Base-by-base conservation (phyloP, 768 basidiomycete genomes). In the Amanita subjunquillea region DNA sequence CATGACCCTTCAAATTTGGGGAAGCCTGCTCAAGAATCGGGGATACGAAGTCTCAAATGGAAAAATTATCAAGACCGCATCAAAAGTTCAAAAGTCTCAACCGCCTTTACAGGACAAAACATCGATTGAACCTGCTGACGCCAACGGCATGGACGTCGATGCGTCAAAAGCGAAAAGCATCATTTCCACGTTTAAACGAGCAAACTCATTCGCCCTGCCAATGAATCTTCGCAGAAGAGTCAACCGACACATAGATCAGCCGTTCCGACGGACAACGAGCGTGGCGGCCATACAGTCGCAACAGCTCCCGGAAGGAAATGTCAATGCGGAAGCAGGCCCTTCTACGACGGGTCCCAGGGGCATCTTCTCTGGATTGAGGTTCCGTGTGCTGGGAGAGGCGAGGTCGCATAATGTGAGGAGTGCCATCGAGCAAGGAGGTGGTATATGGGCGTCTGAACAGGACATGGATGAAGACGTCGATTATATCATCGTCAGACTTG, bases 381-480 rank as follows among this genome's bases (percentile, higher is more conserved):
- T 91, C 58, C 72, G 76, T 45, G 74, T 78, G 0, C 65, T 85
- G 45, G 88, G 86, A 3, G 87, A 90, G 59, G 86, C 87, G 4
- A 75, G 76, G 51, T 72, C 72, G 32, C 56, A 69, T 7, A 76
- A 61, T 22, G 86, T 91, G 23, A 72, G 76, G 41, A 61, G 59
- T 6, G 87, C 85, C 0, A 72, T 91, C 25, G 77, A 84, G 59
- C 67, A 71, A 10, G 70, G 69, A 52, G 84, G 87, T 0, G 86
- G 86, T 1, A 63, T 58, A 15, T 66, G 80, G 60, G 68, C 70
- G 25, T 34, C 68, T 12, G 78, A 76, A n/a, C 62, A 66, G 5
- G 66, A 69, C 13, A 66, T 69, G 6, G 76, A 75, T 7, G 71
- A 72, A 12, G 73, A 76, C 15, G 77, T 77, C 0, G 79, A 82